Conservation (phyloP, 805 yeast genomes). For the Candida peoriensis region DNA sequence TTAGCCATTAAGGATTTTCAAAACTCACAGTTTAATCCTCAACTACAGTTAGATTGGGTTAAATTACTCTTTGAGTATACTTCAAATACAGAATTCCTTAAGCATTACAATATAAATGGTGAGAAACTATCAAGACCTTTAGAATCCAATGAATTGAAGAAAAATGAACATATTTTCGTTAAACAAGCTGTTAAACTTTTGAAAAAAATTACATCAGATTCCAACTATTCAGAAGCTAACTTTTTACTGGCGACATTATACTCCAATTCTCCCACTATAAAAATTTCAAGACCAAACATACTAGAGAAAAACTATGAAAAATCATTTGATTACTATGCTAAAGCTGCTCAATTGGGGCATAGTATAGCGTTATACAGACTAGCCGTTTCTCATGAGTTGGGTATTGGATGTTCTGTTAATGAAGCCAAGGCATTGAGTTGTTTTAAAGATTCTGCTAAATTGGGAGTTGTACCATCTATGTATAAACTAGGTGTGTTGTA, state of each 20-base stretch:
- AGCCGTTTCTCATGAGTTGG: conserved; percentile 68
- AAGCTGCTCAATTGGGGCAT: conserved; percentile 55
- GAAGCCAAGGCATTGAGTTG: conserved; percentile 44
- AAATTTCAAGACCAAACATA: conserved; percentile 40
- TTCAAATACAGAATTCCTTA: conserved; percentile 36
- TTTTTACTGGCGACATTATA: conserved; percentile 59
- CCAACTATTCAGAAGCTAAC: conserved; percentile 51
- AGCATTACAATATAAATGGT: conserved; percentile 44
- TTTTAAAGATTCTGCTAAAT: conserved; percentile 56
- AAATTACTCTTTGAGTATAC: conserved; percentile 45
- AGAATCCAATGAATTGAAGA: conserved; percentile 38
- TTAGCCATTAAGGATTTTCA: conserved; percentile 31
- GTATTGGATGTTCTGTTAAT: conserved; percentile 46
- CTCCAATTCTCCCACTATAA: conserved; percentile 43
- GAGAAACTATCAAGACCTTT: conserved; percentile 33
- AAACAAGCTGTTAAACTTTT: conserved; percentile 55
- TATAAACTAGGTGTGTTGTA: conserved; percentile 67
- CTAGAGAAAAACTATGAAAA: conserved; percentile 51
- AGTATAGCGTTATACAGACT: conserved; percentile 61
- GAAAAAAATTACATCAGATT: conserved; percentile 46
- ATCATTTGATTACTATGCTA: conserved; percentile 56
- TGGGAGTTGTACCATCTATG: conserved; percentile 63
- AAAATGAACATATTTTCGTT: conserved; percentile 51
- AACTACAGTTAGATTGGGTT: conserved; percentile 62
- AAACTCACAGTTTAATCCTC: conserved; percentile 35